Conservation (phyloP, 768 basidiomycete species). For the Calocybe cyanea region DNA sequence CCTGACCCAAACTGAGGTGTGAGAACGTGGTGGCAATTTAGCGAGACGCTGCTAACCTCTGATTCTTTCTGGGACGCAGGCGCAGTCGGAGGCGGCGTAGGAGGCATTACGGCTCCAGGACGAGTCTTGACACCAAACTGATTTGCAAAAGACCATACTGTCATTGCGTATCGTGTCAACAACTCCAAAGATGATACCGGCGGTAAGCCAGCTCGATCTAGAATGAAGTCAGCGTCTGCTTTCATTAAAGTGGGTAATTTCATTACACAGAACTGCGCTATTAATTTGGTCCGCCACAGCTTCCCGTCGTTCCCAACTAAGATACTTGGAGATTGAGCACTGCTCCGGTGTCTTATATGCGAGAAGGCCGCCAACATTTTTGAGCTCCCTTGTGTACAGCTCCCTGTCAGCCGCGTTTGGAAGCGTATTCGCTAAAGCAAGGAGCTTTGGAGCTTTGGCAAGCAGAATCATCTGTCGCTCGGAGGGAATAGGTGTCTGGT, state of each 20-base stretch:
- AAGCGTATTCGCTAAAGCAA: constrained; percentile 56
- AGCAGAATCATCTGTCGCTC: constrained; percentile 50
- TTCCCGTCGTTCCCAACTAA: constrained; percentile 73
- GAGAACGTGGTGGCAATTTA: constrained; percentile 3
- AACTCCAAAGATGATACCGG: constrained; percentile 63
- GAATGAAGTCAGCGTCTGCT: neutral
- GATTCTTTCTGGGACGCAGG: constrained; percentile 23
- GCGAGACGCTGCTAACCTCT: constrained; percentile 29
- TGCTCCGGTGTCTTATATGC: constrained; percentile 81
- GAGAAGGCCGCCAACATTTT: constrained; percentile 70
- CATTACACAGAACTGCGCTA: constrained; percentile 71
- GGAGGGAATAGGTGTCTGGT: constrained; percentile 25
- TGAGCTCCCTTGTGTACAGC: constrained; percentile 66
- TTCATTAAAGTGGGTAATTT: neutral
- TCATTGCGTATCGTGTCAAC: constrained; percentile 60
- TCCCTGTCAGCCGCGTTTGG: constrained; percentile 50
- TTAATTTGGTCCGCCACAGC: constrained; percentile 87
- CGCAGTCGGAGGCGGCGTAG: constrained; percentile 20
- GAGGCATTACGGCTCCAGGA: constrained; percentile 46
- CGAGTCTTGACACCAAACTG: constrained; percentile 45
- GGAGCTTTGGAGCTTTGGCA: constrained; percentile 61
- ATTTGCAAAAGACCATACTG: constrained; percentile 55
- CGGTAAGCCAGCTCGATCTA: constrained; percentile 50
- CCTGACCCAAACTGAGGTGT: constrained; percentile 19
- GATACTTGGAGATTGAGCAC: constrained; percentile 71